Evolutionary conservation across 148 eudicot species (phyloP).

Genomic region (Polygonum aviculare): DNA sequence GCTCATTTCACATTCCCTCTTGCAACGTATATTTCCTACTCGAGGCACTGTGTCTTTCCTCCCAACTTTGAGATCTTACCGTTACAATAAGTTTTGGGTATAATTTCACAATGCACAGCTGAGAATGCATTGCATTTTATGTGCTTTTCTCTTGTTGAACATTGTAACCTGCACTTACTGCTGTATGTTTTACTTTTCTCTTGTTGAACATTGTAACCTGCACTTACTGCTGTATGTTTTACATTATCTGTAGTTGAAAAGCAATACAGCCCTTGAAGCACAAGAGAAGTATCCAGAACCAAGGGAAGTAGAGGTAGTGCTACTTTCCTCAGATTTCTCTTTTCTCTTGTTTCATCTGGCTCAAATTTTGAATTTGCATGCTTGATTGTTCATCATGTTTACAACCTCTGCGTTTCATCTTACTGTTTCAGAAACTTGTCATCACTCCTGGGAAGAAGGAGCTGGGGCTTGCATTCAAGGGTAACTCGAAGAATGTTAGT

Average conservation of each 20-base stretch:
- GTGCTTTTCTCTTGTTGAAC: not conserved
- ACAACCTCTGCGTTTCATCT: not conserved
- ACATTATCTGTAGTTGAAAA: slow-evolving; percentile 50
- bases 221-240: not conserved
- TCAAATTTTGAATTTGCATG: not conserved
- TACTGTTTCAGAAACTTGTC: slow-evolving; percentile 59
- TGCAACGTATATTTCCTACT: not conserved
- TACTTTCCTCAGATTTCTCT: not conserved
- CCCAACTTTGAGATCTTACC: not conserved
- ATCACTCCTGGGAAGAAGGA: slow-evolving; percentile 81
- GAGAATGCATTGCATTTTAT: not conserved
- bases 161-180: not conserved
- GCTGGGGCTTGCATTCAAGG: slow-evolving; percentile 93
- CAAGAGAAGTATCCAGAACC: slow-evolving; percentile 80
- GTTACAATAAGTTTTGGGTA: not conserved
- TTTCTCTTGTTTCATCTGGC: not conserved
- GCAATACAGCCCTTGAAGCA: slow-evolving; percentile 83
- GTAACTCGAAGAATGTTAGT: slow-evolving; percentile 72
- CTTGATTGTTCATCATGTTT: not conserved
- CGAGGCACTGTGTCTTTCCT: not conserved
- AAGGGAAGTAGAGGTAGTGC: slow-evolving; percentile 74
- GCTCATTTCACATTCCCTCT: not conserved
- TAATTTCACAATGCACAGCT: not conserved
- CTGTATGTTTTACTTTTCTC: not conserved
- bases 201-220: not conserved